Percentiles rank a stretch among this genome's conserved stretches.
phyloP scores from a whole-genome alignment of 2,329 filamentous ascomycete species.

The Acarospora socialis region DNA sequence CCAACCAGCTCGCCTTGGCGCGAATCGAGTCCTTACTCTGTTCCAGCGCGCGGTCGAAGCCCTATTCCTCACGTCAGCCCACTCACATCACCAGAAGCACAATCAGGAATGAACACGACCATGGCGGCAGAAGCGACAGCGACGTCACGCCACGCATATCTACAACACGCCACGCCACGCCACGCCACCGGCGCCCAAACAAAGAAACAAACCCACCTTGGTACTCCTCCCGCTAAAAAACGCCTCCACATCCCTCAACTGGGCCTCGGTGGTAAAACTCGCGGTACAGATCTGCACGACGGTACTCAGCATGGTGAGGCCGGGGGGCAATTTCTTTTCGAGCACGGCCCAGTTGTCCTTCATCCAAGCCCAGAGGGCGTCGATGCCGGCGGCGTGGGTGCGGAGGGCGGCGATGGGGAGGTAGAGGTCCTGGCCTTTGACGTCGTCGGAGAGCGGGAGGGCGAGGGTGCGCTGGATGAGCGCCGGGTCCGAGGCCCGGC shows the following conservation, averaged over 20 bases:
- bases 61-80: constrained; percentile 14
- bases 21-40: constrained; percentile 75
- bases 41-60: constrained; percentile 77
- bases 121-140: background rate
- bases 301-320: constrained; percentile 68
- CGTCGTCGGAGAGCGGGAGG: constrained; percentile 61
- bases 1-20: constrained; percentile 71
- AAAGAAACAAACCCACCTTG: constrained; percentile 37
- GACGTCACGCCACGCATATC: too few relatives aligned
- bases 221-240: constrained; percentile 78
- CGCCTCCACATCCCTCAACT: constrained; percentile 58
- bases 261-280: constrained; percentile 63
- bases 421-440: constrained; percentile 92
- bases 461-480: constrained; percentile 70
- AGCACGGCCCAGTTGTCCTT: constrained; percentile 79
- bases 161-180: too few relatives aligned
- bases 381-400: constrained; percentile 60
- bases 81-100: background rate
- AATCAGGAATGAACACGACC: background rate
- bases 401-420: constrained; percentile 70
- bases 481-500: constrained; percentile 60
- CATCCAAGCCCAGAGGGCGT: constrained; percentile 71
- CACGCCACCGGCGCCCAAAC: too few relatives aligned
- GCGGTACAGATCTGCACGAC: constrained; percentile 73
- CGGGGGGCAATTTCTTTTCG: constrained; percentile 68